A percentile compares a stretch with the other conserved stretches of the same genome.
These are phyloP conservation scores for Auricularia sp. DNA, from an alignment of 768 basidiomycete genomes.

Conservation along the genomic window DNA sequence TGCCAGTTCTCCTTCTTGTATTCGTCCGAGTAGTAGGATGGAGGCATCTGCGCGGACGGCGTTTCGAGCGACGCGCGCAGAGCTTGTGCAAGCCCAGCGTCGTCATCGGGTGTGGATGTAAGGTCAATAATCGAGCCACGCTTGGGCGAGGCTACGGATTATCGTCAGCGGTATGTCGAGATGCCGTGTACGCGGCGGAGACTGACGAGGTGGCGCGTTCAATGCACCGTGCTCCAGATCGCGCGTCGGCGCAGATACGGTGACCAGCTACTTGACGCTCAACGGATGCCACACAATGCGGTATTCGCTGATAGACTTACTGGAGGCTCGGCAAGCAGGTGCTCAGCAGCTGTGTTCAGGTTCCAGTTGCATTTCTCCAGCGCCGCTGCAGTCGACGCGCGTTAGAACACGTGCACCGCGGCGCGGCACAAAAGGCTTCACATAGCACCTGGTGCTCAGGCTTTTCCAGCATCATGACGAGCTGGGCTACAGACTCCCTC, in stretches of 20 bases:
- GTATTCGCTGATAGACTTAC: not conserved
- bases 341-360: not conserved
- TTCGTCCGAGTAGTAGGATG: not conserved
- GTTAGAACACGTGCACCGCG: not conserved
- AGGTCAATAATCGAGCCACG: not conserved
- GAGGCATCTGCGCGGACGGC: not conserved
- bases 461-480: not conserved
- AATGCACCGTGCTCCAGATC: not conserved
- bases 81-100: not conserved
- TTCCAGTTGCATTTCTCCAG: not conserved
- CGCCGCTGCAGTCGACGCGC: not conserved
- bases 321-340: not conserved
- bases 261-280: not conserved
- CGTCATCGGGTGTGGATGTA: not conserved
- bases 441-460: not conserved
- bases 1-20: not conserved
- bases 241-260: not conserved
- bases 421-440: not conserved
- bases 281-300: not conserved
- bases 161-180: not conserved
- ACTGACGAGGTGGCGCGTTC: not conserved
- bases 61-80: not conserved
- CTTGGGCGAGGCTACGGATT: not conserved
- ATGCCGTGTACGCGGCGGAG: not conserved
- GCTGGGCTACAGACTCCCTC: not conserved